These are phyloP conservation scores for Yamadazyma sp. DNA, from an alignment of 1,139 yeast species.

Conservation along the genomic window DNA sequence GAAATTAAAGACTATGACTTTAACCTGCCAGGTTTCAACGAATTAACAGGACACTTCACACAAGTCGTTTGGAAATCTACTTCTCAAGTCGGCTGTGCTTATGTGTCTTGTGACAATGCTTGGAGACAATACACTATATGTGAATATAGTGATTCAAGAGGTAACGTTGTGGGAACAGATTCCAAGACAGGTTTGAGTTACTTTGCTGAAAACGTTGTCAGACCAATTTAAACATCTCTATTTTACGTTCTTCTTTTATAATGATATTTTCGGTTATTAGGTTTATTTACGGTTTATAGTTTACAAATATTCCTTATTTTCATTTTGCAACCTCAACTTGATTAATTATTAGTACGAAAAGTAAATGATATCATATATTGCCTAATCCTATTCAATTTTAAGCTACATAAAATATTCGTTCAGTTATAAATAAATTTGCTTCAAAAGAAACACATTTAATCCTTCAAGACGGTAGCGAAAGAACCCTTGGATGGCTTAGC, in stretches of 20 bases:
- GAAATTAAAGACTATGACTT: conserved; percentile 56
- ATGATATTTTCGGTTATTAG: conserved; percentile 1
- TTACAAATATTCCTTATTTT: background rate
- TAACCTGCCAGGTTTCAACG: conserved; percentile 42
- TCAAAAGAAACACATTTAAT: conserved; percentile 24
- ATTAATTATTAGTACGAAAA: too few relatives aligned
- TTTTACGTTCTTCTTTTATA: conserved; percentile 7
- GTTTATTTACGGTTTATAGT: background rate
- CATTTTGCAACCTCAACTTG: too few relatives aligned
- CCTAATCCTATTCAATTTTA: conserved; percentile 10
- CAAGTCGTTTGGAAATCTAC: conserved; percentile 67
- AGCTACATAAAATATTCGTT: conserved; percentile 4
- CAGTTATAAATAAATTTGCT: background rate
- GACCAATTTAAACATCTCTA: conserved; percentile 20
- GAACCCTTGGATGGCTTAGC: conserved; percentile 72
- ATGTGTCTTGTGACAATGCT: conserved; percentile 46
- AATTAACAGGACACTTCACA: conserved; percentile 63
- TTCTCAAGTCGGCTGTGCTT: conserved; percentile 61
- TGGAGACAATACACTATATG: conserved; percentile 66
- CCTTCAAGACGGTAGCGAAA: conserved; percentile 66
- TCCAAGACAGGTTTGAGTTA: conserved; percentile 30
- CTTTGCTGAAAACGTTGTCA: conserved; percentile 55
- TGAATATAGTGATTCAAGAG: conserved; percentile 59
- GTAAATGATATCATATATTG: background rate
- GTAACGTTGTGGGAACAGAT: conserved; percentile 49